A percentile compares a stretch with the other conserved stretches of the same genome.
phyloP scores from a whole-genome alignment of 257 asterid species.

The Rhazya stricta region DNA sequence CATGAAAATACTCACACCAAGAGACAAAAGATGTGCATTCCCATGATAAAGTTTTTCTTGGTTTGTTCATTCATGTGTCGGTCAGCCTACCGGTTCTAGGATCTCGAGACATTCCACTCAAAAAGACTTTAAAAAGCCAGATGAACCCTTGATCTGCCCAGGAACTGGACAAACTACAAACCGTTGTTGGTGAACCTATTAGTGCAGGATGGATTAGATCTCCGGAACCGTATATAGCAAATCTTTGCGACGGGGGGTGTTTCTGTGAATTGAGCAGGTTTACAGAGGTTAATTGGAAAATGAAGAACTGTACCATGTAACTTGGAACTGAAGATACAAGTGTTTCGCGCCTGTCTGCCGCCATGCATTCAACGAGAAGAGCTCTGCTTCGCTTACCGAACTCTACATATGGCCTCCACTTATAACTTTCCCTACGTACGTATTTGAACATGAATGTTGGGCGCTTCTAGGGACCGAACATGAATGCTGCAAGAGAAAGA shows the following conservation, averaged over 20 bases:
- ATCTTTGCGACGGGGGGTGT: no score
- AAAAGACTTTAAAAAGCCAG: no score
- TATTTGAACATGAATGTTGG: background rate
- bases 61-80: slow-evolving; percentile 29
- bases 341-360: slow-evolving; percentile 92
- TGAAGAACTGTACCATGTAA: slow-evolving; percentile 21
- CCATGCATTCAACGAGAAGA: slow-evolving; percentile 29
- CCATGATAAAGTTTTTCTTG: slow-evolving; percentile 13
- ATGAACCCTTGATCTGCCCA: no score
- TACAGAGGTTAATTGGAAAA: slow-evolving; percentile 27
- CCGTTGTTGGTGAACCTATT: no score
- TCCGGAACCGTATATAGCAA: no score
- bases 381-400: background rate
- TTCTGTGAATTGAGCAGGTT: background rate
- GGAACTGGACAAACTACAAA: no score
- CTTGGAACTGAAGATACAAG: slow-evolving; percentile 64
- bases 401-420: slow-evolving; percentile 4
- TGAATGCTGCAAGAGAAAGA: no score
- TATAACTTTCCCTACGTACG: background rate
- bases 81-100: slow-evolving; percentile 14
- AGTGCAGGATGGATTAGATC: no score
- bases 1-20: slow-evolving; percentile 17
- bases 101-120: slow-evolving; percentile 24
- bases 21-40: slow-evolving; percentile 1
- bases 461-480: no score